Percentiles rank a stretch among this genome's conserved stretches.
These are phyloP conservation scores for Penicillium arizonense DNA, from an alignment of 495 filamentous ascomycete genomes.

Conservation along the genomic window DNA sequence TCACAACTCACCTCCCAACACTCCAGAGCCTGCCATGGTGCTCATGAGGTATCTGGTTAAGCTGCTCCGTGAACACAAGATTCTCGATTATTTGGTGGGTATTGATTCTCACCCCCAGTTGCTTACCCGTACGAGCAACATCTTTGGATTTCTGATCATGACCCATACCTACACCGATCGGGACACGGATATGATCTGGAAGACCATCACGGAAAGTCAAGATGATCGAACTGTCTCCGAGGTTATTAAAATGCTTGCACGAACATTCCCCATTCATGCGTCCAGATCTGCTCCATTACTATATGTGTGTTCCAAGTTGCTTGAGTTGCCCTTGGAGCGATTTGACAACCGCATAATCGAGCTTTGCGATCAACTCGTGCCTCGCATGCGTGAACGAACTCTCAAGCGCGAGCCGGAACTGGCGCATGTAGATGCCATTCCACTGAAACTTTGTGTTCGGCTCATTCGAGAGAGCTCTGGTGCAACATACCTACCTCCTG, in stretches of 20 bases:
- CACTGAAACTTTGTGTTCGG: constrained; percentile 57
- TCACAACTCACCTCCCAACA: constrained; percentile 45
- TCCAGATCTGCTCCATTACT: constrained; percentile 49
- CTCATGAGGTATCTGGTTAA: constrained; percentile 63
- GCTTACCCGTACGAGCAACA: constrained; percentile 75
- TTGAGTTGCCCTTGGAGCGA: constrained; percentile 61
- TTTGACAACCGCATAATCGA: constrained; percentile 55
- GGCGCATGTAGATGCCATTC: constrained; percentile 33
- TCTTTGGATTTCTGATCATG: constrained; percentile 85
- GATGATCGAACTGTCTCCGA: constrained; percentile 83
- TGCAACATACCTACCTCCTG: constrained; percentile 32
- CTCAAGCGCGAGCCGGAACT: constrained; percentile 15
- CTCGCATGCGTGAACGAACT: constrained; percentile 34
- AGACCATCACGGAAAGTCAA: constrained; percentile 74
- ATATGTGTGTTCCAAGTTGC: constrained; percentile 74
- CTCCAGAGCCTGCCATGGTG: constrained; percentile 39
- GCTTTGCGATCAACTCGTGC: constrained; percentile 42
- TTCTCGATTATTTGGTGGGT: constrained; percentile 85
- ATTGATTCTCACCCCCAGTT: constrained; percentile 91
- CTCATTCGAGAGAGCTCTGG: constrained; percentile 64
- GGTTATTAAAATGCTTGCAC: constrained; percentile 69
- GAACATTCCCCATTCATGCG: constrained; percentile 59
- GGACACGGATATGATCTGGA: constrained; percentile 83
- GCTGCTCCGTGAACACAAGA: constrained; percentile 60
- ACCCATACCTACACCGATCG: constrained; percentile 67